A percentile compares a stretch with the other conserved stretches of the same genome.
phyloP scores from a whole-genome alignment of 2,329 filamentous ascomycete genomes.

The Drechslerella dactyloides region DNA sequence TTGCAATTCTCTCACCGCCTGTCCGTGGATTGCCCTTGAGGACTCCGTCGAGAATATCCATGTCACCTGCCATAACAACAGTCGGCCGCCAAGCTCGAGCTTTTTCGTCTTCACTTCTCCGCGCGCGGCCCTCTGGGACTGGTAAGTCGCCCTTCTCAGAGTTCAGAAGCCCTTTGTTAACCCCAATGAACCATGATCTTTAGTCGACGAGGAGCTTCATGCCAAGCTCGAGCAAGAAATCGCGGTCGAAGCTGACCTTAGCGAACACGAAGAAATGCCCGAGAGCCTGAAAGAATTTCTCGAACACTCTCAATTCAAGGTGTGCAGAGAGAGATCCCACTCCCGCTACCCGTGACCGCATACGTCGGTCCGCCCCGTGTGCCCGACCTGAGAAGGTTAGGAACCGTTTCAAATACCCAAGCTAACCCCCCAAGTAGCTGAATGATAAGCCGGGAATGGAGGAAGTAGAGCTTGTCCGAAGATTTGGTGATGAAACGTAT shows the following conservation, averaged over 20 bases:
- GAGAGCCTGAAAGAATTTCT: constrained; percentile 85
- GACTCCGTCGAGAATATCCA: neutral
- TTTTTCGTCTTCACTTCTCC: constrained; percentile 23
- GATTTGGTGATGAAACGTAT: constrained; percentile 86
- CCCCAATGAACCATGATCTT: constrained; percentile 21
- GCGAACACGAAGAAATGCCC: constrained; percentile 73
- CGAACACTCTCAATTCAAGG: constrained; percentile 81
- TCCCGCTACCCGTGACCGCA: constrained; percentile 14
- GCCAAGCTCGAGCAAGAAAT: constrained; percentile 86
- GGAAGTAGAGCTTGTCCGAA: constrained; percentile 82
- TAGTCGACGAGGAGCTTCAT: constrained; percentile 77
- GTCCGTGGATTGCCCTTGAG: neutral
- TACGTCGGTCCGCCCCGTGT: too few species aligned
- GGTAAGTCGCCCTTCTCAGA: constrained; percentile 21
- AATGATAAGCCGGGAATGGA: constrained; percentile 83
- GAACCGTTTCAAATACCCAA: neutral
- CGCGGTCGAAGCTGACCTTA: constrained; percentile 80
- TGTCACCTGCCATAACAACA: neutral
- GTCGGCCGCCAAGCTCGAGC: constrained; percentile 1
- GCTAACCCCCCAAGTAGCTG: constrained; percentile 58
- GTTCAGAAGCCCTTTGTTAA: too few species aligned
- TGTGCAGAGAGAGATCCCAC: constrained; percentile 57
- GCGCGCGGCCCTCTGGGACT: constrained; percentile 25
- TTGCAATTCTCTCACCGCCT: neutral
- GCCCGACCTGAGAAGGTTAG: neutral